These are phyloP conservation scores for Friedmanniomyces endolithicus DNA, from an alignment of 495 filamentous ascomycete species.

Conservation along the genomic window DNA sequence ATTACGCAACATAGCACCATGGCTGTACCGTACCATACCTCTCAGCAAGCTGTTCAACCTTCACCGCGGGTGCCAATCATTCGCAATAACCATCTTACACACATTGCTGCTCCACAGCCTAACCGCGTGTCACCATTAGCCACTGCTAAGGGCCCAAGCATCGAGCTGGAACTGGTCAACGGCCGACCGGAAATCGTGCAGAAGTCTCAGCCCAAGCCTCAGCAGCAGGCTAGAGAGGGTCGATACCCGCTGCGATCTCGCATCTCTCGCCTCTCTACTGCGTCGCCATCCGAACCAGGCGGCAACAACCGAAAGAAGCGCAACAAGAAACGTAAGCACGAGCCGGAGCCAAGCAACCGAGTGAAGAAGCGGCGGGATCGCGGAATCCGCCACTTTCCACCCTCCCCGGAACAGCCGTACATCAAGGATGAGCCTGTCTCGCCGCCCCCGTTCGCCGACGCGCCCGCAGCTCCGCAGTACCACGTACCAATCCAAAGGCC, in stretches of 20 bases:
- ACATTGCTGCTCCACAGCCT: conserved; percentile 70
- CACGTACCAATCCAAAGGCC: conserved; percentile 26
- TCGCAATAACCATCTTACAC: conserved; percentile 46
- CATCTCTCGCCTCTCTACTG: conserved; percentile 7
- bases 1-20: conserved; percentile 15
- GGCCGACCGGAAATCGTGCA: conserved; percentile 16
- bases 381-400: conserved; percentile 2
- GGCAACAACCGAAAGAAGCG: conserved; percentile 9
- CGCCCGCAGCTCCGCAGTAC: conserved; percentile 26
- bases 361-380: conserved; percentile 5
- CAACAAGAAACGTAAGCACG: conserved; percentile 22
- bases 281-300: conserved; percentile 7
- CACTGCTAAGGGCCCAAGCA: conserved; percentile 38
- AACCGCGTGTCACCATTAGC: conserved; percentile 68
- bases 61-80: conserved; percentile 37
- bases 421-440: conserved; percentile 86
- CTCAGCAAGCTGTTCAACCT: conserved; percentile 1
- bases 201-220: conserved; percentile 10
- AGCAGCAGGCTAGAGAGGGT: neutral
- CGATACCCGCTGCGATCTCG: conserved; percentile 1
- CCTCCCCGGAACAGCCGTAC: conserved; percentile 32
- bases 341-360: conserved; percentile 1
- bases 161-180: conserved; percentile 19
- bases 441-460: conserved; percentile 45
- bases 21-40: neutral